Evolutionary conservation across 2,329 filamentous ascomycete genomes (phyloP), one percentile per base, ranked within the genome.

Genomic region (Endothia cerciana): DNA sequence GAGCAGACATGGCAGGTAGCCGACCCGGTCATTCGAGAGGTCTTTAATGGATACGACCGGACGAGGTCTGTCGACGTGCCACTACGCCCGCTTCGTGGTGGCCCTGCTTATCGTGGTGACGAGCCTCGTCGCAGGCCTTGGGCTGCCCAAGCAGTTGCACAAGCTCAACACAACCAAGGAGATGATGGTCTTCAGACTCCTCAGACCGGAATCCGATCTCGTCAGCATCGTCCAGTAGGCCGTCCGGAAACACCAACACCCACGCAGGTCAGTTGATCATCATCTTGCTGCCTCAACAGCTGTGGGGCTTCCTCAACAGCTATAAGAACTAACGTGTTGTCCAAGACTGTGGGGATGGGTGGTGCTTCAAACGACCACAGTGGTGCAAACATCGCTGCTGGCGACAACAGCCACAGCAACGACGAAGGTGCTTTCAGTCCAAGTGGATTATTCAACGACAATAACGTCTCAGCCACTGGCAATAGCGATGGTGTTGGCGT

Each of bases 31-130:
- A 70, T 68, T 1, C 64, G 61, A 10, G 53, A 33, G 17, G 40
- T 68, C 13, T 69, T 73, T 53, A 57, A 45, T 2, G 64, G 41
- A 4, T 58, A 66, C n/a, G 51, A 66, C n/a, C 62, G 40, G 25
- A 43, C 30, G 1, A 22, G 33, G 30, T n/a, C 28, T 11, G 30
- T 55, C 5, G 51, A 55, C 8, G 51, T 36, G 28, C 51, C 51
- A 33, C 15, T 15, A 10, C 28, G 19, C 28, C 13, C 49, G 28
- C 28, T 25, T 30, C 22, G 49, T 19, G 5, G 51, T 36, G 28
- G 45, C 25, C 10, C 3, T 49, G 22, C 15, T 45, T 0, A 13
- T 51, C n/a, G 45, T 49, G 47, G 28, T 13, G 25, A 30, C 22
- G 47, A 51, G 4, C 25, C 28, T 17, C 47, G 25, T 28, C 22